A percentile compares a stretch with the other conserved stretches of the same genome.
These are phyloP conservation scores for Polymyxa betae DNA, from an alignment of 208 protist species.

Conservation along the genomic window DNA sequence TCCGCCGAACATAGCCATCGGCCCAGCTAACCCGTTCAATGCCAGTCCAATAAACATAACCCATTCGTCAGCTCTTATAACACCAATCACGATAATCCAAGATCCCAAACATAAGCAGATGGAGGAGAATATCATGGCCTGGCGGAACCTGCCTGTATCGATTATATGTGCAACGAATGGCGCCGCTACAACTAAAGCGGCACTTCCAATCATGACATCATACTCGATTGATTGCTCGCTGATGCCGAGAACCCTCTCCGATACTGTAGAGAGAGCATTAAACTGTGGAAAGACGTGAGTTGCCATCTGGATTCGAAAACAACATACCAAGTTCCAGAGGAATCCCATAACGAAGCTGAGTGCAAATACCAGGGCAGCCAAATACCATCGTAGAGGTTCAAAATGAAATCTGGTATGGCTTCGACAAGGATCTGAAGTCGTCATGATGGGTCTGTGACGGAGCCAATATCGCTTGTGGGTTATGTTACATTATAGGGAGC, in stretches of 20 bases:
- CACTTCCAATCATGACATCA: background rate
- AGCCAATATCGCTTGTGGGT: too few relatives aligned
- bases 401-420: too few relatives aligned
- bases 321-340: slow-evolving; percentile 48
- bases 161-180: slow-evolving; percentile 8
- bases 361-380: slow-evolving; percentile 3
- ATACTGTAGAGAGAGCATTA: background rate
- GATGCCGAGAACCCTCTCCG: background rate
- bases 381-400: slow-evolving; percentile 11
- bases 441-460: too few relatives aligned
- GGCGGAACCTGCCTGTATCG: background rate
- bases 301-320: background rate
- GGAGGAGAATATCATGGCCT: background rate
- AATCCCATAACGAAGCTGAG: slow-evolving; percentile 38
- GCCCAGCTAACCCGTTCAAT: slow-evolving; percentile 29
- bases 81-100: slow-evolving; percentile 6
- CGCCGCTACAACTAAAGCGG: background rate
- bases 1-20: slow-evolving; percentile 28
- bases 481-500: too few relatives aligned
- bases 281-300: background rate
- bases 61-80: background rate
- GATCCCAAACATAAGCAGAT: background rate
- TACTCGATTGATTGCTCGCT: background rate
- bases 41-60: slow-evolving; percentile 1
- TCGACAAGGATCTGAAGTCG: too few relatives aligned